Percentiles rank a stretch among this genome's conserved stretches.
phyloP scores from a whole-genome alignment of 495 filamentous ascomycete genomes.

The Massariosphaeria phaeospora region DNA sequence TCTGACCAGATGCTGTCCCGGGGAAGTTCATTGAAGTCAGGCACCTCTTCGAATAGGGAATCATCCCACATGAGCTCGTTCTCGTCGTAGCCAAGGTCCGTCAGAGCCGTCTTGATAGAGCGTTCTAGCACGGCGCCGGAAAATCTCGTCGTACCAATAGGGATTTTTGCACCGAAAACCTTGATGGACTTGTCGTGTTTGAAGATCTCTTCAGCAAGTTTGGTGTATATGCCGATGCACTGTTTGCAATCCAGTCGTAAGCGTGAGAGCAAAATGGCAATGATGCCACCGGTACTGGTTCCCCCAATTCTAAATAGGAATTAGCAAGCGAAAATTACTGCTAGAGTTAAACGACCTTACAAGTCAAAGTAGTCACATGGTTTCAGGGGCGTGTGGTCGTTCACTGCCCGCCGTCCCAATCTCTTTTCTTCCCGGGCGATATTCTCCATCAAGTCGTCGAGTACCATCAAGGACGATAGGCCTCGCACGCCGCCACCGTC shows the following conservation, averaged over 20 bases:
- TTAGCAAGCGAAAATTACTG: neutral
- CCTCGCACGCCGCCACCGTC: slow-evolving; percentile 34
- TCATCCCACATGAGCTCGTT: slow-evolving; percentile 39
- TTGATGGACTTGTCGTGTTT: slow-evolving; percentile 37
- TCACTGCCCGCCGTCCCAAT: slow-evolving; percentile 12
- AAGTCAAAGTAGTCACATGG: slow-evolving; percentile 36
- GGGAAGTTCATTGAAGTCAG: slow-evolving; percentile 28
- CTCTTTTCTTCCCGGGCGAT: slow-evolving; percentile 32
- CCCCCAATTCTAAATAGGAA: slow-evolving; percentile 17
- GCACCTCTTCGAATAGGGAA: slow-evolving; percentile 34
- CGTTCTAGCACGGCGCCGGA: slow-evolving; percentile 33
- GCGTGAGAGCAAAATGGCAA: slow-evolving; percentile 34
- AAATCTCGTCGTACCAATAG: slow-evolving; percentile 30
- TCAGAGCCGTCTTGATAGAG: slow-evolving; percentile 34
- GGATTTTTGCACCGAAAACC: slow-evolving; percentile 36
- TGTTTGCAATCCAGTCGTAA: slow-evolving; percentile 31
- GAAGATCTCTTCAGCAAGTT: slow-evolving; percentile 34
- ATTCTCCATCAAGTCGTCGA: slow-evolving; percentile 33
- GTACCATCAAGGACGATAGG: slow-evolving; percentile 33
- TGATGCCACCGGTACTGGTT: slow-evolving; percentile 35
- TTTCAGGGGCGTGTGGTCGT: slow-evolving; percentile 19
- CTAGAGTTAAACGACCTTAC: neutral
- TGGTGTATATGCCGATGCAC: slow-evolving; percentile 32
- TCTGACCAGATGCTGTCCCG: slow-evolving; percentile 34
- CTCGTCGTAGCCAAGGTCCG: slow-evolving; percentile 32